Base-by-base conservation (phyloP, 2,329 filamentous ascomycete genomes). In the Pleurostoma richardsiae region DNA sequence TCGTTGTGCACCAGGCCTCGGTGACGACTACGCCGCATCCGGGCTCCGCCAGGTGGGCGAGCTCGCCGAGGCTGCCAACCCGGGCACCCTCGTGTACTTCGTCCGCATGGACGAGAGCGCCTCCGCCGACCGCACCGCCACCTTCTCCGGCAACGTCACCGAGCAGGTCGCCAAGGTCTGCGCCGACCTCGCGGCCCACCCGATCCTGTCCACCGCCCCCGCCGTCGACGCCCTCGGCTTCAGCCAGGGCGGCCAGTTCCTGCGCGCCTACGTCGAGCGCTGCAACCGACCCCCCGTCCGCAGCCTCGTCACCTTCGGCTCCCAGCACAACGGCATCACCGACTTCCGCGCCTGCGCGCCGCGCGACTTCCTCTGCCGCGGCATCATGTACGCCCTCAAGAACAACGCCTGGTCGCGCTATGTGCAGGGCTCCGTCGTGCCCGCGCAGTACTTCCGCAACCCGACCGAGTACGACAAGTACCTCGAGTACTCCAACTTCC, bases 241-340 rank as follows among this genome's bases (percentile, higher is more conserved):
- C 73, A 94, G 88, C 10, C 94, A 99, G 67, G 94, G 94, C 52
- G 94, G 94, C 2, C 89, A 96, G 65, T 96, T 99, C 71, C 79
- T 99, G n/a, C 84, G 94, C 49, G 94, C 79, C 28, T 91, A 95
- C 64, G 74, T 96, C 53, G 84, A 99, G 74, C 80, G 89, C 40
- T 99, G 94, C 74, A 94, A 90, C 64, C 60, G 58, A 31, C 85
- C 90, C 0, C 83, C 81, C 4, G 80, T 96, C 10, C 79, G 82
- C 54, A 91, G 81, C 62, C 79, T 96, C 36, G 79, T 96, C 52
- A 96, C 91, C 2, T 95, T 94, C 58, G 91, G 91, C 52, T 86
- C 83, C 60, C 91, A 95, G 71, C 91, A 96, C 70, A 94, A 92
- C 65, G 94, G 94, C 45, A 97, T 99, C 65, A 73, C 80, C 30